Percentiles rank a stretch among this genome's conserved stretches.
phyloP scores from a whole-genome alignment of 2,329 filamentous ascomycete species.

The Cercospora sp. region DNA sequence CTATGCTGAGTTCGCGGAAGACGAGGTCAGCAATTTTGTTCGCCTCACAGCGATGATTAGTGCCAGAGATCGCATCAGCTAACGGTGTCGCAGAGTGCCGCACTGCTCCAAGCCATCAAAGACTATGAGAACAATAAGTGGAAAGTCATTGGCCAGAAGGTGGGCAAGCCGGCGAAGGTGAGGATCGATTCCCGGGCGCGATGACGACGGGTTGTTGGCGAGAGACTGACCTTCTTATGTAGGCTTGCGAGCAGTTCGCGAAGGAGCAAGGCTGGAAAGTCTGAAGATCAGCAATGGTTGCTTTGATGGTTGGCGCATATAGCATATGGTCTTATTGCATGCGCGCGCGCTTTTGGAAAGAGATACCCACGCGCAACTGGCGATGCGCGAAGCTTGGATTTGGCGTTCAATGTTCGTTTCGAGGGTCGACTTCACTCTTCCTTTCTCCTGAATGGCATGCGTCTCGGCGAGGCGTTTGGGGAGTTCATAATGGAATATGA shows the following conservation, averaged over 20 bases:
- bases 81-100: constrained; percentile 61
- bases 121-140: constrained; percentile 99
- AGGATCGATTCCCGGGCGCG: constrained; percentile 24
- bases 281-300: constrained; percentile 19
- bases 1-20: constrained; percentile 96
- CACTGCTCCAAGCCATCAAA: constrained; percentile 89
- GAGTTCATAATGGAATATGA: constrained; percentile 7
- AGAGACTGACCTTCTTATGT: constrained; percentile 12
- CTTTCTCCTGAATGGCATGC: constrained; percentile 13
- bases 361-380: constrained; percentile 24
- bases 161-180: constrained; percentile 96
- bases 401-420: constrained; percentile 8
- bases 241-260: constrained; percentile 89
- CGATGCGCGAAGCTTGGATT: constrained; percentile 17
- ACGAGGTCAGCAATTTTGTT: constrained; percentile 69
- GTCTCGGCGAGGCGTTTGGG: constrained; percentile 25
- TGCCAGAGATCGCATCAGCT: constrained; percentile 23
- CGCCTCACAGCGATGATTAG: constrained; percentile 38
- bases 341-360: constrained; percentile 15
- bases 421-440: constrained; percentile 6
- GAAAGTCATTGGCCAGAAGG: constrained; percentile 95
- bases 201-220: background rate
- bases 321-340: constrained; percentile 18
- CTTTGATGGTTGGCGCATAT: constrained; percentile 15
- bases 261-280: constrained; percentile 69